Conservation (phyloP, 2,329 filamentous ascomycete species). For the Clonostachys byssicola region DNA sequence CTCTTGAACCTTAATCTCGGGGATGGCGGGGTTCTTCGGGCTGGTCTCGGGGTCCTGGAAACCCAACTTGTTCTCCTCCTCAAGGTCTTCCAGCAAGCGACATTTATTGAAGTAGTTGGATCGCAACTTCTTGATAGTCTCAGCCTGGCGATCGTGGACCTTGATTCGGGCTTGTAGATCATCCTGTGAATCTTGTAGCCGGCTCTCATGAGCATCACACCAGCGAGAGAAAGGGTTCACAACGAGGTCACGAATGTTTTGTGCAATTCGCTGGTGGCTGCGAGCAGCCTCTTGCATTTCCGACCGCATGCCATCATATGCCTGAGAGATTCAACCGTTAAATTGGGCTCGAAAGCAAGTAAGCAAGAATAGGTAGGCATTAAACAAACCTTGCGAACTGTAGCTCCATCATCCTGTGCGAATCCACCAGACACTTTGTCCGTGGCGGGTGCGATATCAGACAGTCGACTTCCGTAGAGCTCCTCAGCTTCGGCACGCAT, state of each 20-base stretch:
- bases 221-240: constrained; percentile 91
- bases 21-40: constrained; percentile 55
- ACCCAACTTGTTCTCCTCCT: constrained; percentile 97
- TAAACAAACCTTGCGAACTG: constrained; percentile 78
- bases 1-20: constrained; percentile 79
- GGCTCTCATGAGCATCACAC: constrained; percentile 91
- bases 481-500: constrained; percentile 97
- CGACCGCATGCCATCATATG: constrained; percentile 86
- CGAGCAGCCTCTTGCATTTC: constrained; percentile 90
- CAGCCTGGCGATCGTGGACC: constrained; percentile 86
- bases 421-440: constrained; percentile 85
- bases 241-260: constrained; percentile 93
- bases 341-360: constrained; percentile 4
- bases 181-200: constrained; percentile 91
- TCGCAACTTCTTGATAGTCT: constrained; percentile 85
- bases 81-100: constrained; percentile 88
- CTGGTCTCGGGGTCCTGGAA: constrained; percentile 83
- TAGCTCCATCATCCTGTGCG: constrained; percentile 87
- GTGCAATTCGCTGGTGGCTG: constrained; percentile 92
- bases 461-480: constrained; percentile 74
- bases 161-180: constrained; percentile 89
- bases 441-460: constrained; percentile 75
- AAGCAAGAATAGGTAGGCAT: neutral
- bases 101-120: constrained; percentile 99
- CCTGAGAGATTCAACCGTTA: constrained; percentile 43